Conservation (phyloP, 2,329 filamentous ascomycete species). For the Trichoderma breve region DNA sequence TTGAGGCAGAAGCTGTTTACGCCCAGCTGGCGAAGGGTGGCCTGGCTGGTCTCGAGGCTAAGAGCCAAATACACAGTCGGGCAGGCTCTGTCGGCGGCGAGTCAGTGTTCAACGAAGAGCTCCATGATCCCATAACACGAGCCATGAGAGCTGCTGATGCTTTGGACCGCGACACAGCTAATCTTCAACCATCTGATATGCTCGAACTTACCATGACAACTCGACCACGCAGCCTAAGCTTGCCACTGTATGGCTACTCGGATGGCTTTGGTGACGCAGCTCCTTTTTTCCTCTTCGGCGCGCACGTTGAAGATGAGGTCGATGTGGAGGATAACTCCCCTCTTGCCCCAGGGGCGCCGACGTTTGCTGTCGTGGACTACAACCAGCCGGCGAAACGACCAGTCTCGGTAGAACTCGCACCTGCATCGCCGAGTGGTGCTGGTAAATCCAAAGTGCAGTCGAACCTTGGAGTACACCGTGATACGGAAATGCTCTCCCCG, state of each 20-base stretch:
- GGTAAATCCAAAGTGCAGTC: constrained; percentile 33
- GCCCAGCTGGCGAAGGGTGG: constrained; percentile 51
- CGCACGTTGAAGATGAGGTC: constrained; percentile 28
- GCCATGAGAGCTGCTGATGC: constrained; percentile 61
- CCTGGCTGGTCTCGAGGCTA: constrained; percentile 37
- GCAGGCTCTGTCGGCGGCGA: constrained; percentile 22
- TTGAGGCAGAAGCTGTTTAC: constrained; percentile 52
- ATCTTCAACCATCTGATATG: constrained; percentile 49
- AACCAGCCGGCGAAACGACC: constrained; percentile 25
- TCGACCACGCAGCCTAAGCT: constrained; percentile 48
- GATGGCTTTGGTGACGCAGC: constrained; percentile 45
- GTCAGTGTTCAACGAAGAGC: constrained; percentile 23
- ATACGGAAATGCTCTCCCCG: constrained; percentile 29
- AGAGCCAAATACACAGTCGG: constrained; percentile 25
- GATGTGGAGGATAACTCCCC: constrained; percentile 23
- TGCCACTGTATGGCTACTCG: constrained; percentile 46
- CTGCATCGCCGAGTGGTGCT: constrained; percentile 35
- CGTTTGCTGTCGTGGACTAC: constrained; percentile 32
- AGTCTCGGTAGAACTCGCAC: constrained; percentile 25
- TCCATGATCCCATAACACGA: constrained; percentile 50
- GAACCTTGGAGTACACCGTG: neutral
- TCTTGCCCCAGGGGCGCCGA: constrained; percentile 25
- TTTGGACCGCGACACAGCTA: constrained; percentile 54
- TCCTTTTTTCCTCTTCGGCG: constrained; percentile 50
- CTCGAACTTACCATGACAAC: constrained; percentile 44